These are phyloP conservation scores for Colletotrichum tropicale DNA, from an alignment of 2,329 filamentous ascomycete species.

Conservation along the genomic window DNA sequence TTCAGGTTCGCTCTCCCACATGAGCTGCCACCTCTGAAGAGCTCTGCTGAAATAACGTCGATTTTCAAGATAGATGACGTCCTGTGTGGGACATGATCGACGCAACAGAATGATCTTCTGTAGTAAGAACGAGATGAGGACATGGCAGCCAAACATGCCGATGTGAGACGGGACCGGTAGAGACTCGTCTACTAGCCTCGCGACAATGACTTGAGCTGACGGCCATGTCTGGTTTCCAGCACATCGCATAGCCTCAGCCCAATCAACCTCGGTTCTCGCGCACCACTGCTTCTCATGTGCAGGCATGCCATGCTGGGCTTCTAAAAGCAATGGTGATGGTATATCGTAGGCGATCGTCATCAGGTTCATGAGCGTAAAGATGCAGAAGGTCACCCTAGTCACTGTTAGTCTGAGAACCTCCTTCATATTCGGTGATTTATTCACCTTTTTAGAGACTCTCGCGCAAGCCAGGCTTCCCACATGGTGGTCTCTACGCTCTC, in stretches of 20 bases:
- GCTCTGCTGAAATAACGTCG: neutral
- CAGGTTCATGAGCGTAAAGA: neutral
- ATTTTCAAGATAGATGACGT: neutral
- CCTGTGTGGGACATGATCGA: neutral
- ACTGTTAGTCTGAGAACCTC: neutral
- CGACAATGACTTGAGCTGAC: neutral
- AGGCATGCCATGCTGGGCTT: neutral
- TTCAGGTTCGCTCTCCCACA: neutral
- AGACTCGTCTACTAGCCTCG: neutral
- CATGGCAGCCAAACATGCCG: neutral
- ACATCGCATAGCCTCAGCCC: neutral
- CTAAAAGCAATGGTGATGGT: neutral
- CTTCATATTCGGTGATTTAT: neutral
- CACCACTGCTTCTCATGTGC: neutral
- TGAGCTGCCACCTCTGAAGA: neutral
- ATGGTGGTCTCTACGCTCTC: neutral
- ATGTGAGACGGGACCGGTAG: neutral
- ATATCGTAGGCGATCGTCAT: neutral
- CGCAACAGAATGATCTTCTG: neutral
- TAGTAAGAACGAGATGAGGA: neutral
- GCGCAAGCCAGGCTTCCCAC: neutral
- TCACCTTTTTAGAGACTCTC: neutral
- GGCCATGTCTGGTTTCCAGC: neutral
- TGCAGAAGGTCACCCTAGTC: neutral
- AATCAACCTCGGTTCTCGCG: neutral